A percentile compares a stretch with the other conserved stretches of the same genome.
Conservation (phyloP, 805 yeast species). For the Barnettozyma wickerhamii region DNA sequence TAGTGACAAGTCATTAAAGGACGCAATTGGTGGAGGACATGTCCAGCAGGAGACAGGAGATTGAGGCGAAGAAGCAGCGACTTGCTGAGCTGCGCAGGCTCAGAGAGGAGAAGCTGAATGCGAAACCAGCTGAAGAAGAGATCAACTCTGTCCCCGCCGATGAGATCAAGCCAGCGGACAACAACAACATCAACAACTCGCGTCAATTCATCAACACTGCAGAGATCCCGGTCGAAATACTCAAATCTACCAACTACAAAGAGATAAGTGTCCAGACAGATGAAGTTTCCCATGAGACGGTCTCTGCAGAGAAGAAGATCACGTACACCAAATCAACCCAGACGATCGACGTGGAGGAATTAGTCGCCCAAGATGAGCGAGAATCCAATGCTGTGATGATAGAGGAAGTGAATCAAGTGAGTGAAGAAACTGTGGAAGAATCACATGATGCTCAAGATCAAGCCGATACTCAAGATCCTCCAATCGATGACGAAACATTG, state of each 20-base stretch:
- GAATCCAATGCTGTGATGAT: constrained; percentile 3
- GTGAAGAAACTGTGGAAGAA: neutral
- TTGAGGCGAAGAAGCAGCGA: constrained; percentile 49
- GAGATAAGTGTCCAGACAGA: constrained; percentile 5
- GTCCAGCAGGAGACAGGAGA: constrained; percentile 36
- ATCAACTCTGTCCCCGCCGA: neutral
- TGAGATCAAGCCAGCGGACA: constrained; percentile 3
- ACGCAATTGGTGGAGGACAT: no score
- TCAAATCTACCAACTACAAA: neutral
- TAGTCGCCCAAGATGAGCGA: constrained; percentile 1
- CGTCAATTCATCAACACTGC: neutral
- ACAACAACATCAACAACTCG: no score
- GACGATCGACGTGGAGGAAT: constrained; percentile 9
- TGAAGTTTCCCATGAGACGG: constrained; percentile 3
- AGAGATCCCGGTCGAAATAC: neutral
- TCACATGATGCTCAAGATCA: constrained; percentile 3
- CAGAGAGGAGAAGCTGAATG: constrained; percentile 30
- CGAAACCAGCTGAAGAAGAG: neutral
- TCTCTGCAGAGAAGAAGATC: constrained; percentile 10
- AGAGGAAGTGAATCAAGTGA: neutral
- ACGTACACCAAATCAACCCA: constrained; percentile 27
- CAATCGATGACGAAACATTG: constrained; percentile 11
- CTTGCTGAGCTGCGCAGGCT: constrained; percentile 48
- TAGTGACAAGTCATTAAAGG: no score
- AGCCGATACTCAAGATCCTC: no score